Conservation (phyloP, 202 grass and related monocot species). For the Bolboschoenoplectus hybrid region DNA sequence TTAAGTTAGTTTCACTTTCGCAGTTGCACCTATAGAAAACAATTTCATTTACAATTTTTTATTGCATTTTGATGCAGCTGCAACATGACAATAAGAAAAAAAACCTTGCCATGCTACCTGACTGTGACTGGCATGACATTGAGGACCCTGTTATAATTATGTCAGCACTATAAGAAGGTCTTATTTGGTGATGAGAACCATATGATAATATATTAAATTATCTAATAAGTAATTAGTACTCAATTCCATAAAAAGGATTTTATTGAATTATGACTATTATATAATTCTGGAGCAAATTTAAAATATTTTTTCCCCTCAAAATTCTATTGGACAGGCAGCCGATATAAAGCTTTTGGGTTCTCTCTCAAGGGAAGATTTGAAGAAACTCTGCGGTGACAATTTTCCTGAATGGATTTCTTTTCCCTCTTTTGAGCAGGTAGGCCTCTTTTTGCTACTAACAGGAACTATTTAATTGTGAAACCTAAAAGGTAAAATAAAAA, state of each 20-base stretch:
- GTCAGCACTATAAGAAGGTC: neutral
- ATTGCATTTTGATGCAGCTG: neutral
- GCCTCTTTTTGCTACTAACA: neutral
- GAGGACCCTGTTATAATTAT: neutral
- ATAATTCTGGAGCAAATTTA: neutral
- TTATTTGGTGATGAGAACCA: neutral
- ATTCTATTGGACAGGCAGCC: slow-evolving; percentile 54
- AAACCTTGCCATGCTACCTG: neutral
- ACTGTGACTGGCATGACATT: slow-evolving; percentile 12
- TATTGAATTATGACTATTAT: neutral
- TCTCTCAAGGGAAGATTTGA: slow-evolving; percentile 90
- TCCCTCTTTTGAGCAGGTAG: slow-evolving; percentile 84
- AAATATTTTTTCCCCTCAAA: slow-evolving; percentile 8
- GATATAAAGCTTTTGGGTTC: slow-evolving; percentile 89
- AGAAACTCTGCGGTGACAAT: slow-evolving; percentile 84
- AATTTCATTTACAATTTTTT: neutral
- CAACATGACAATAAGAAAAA: neutral
- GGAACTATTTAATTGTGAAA: neutral
- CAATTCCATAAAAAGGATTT: neutral
- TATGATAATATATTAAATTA: neutral
- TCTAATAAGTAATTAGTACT: neutral
- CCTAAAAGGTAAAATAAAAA: too few relatives aligned
- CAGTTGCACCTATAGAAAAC: neutral
- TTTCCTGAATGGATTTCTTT: slow-evolving; percentile 97
- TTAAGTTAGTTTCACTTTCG: neutral